A percentile compares a stretch with the other conserved stretches of the same genome.
Evolutionary conservation across 1,284 basidiomycete species (phyloP).

Genomic region (Ustilago bromivora): DNA sequence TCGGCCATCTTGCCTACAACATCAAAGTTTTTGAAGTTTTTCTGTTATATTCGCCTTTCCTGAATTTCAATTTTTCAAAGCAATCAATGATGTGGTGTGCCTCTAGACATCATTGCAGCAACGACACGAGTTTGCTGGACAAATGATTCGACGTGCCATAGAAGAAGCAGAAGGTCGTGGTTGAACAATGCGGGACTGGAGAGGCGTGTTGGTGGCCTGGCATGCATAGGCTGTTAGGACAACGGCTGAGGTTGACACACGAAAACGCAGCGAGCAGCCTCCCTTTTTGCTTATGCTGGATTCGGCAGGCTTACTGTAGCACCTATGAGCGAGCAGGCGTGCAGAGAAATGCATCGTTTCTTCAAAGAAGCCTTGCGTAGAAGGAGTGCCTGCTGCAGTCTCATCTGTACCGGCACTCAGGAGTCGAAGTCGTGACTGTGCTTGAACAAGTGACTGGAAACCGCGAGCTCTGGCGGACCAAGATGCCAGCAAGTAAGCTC

Average conservation of each 20-base stretch:
- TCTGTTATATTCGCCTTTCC: not conserved
- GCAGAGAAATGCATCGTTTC: not conserved
- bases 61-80: not conserved
- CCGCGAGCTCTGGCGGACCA: not conserved
- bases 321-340: not conserved
- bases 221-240: slow-evolving; percentile 10
- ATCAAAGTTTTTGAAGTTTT: accelerated
- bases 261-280: too few species aligned
- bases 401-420: not conserved
- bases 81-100: not conserved
- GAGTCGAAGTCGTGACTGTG: not conserved
- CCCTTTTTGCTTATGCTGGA: too few species aligned
- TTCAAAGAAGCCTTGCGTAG: not conserved
- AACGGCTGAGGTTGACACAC: not conserved
- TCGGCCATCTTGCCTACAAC: slow-evolving; percentile 66
- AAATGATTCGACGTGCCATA: not conserved
- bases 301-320: not conserved
- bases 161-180: not conserved
- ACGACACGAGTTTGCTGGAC: not conserved
- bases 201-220: slow-evolving; percentile 18
- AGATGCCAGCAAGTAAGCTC: slow-evolving; percentile 8
- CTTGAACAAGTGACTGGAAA: not conserved
- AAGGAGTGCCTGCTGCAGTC: not conserved
- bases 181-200: not conserved
- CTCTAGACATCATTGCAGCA: not conserved